Conservation (phyloP, 2,329 filamentous ascomycete genomes). For the Stagonosporopsis rhizophila region DNA sequence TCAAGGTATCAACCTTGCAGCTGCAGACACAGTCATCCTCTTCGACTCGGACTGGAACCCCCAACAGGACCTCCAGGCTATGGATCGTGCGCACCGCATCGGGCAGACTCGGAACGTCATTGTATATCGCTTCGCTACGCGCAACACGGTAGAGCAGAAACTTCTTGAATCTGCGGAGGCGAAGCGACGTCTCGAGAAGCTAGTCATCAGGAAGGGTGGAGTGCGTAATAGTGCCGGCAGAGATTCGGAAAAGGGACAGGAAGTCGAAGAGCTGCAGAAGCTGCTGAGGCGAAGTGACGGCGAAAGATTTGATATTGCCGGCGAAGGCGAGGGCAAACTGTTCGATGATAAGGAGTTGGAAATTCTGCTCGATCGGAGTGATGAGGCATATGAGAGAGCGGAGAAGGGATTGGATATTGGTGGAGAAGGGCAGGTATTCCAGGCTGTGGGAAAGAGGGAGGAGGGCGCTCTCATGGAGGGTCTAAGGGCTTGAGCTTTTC, state of each 20-base stretch:
- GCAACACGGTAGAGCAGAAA: constrained; percentile 89
- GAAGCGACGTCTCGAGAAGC: constrained; percentile 89
- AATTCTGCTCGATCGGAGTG: constrained; percentile 77
- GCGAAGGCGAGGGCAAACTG: constrained; percentile 67
- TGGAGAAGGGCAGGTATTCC: constrained; percentile 66
- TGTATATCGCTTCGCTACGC: constrained; percentile 91
- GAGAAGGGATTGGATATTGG: constrained; percentile 79
- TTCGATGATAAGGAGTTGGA: constrained; percentile 78
- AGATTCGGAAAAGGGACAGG: constrained; percentile 49
- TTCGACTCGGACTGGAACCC: constrained; percentile 96
- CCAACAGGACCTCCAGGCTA: constrained; percentile 94
- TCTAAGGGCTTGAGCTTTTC: constrained; percentile 47
- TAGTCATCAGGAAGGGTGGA: constrained; percentile 90
- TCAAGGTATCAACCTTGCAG: constrained; percentile 92
- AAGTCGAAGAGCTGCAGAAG: constrained; percentile 57
- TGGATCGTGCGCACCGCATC: constrained; percentile 93
- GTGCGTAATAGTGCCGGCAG: constrained; percentile 64
- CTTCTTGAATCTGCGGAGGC: constrained; percentile 87
- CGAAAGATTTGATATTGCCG: constrained; percentile 64
- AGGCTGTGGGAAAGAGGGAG: constrained; percentile 79
- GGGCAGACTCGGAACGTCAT: constrained; percentile 92
- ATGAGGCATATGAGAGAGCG: constrained; percentile 72
- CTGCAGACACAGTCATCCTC: constrained; percentile 89
- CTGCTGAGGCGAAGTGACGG: constrained; percentile 69
- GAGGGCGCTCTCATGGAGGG: constrained; percentile 60